Base-by-base conservation (phyloP, 768 basidiomycete species). In the Pholiota microspora region DNA sequence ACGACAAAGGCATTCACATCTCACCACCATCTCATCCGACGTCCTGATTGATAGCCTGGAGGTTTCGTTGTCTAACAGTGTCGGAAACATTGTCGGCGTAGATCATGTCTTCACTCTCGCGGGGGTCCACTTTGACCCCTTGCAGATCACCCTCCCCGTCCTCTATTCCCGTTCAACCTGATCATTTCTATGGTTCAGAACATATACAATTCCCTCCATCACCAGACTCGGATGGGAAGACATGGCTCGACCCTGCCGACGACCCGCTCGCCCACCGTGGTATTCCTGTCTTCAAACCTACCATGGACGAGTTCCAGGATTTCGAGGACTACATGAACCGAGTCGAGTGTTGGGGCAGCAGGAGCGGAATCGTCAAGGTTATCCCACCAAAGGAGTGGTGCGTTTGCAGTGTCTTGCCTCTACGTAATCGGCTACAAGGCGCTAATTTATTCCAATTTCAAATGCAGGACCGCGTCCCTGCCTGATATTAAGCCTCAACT, bases 341-440 rank as follows among this genome's bases (percentile, higher is more conserved):
- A 56, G 80, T 98, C 42, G 93, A 95, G 67, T 81, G 84, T 56
- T 99, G 97, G 92, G 97, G 97, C 0, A 81, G 78, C 66, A 78
- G 78, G 54, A 94, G 92, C 59, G 97, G 97, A 21, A 96, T 98
- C 59, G 88, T 95, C 57, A 99, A 99, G 72, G 84, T 99, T 58
- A 89, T 99, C 56, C 96, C 96, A 27, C 96, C 96, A 4, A 83
- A 84, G 63, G 91, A 96, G 77, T 98, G 95, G 95, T 92, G 54
- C 66, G 89, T 71, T 35, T 64, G 49, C 40, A 31, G 45, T 58
- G 29, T 49, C 27, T 31, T 35, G n/a, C 31, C 59, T 62, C 45
- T 65, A 62, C 45, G 34, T 24, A 28, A 29, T 51, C 28, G 42
- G 8, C 31, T 24, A 31, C 51, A 48, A 34, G 44, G 45, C 51